These are phyloP conservation scores for Glycyrrhiza uralensis DNA, from an alignment of 306 rosid genomes.

Conservation along the genomic window DNA sequence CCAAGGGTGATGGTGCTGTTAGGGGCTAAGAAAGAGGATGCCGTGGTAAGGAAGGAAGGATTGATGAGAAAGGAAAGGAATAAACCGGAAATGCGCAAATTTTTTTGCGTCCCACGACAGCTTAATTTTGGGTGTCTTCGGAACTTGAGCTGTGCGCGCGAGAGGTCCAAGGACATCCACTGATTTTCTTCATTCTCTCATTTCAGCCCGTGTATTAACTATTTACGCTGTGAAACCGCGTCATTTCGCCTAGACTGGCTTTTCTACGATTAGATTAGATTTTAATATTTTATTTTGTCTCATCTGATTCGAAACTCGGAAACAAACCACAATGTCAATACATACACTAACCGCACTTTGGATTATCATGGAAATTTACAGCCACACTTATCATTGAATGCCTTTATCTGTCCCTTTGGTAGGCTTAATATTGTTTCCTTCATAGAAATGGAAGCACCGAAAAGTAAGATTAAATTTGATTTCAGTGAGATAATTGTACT, in stretches of 20 bases:
- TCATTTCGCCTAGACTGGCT: neutral
- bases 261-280: conserved; percentile 14
- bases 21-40: conserved; percentile 18
- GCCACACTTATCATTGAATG: no score
- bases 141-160: conserved; percentile 37
- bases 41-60: neutral
- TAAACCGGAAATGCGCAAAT: neutral
- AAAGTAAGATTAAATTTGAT: no score
- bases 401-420: no score
- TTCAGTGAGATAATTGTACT: no score
- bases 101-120: neutral
- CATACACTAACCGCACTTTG: no score
- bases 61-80: neutral
- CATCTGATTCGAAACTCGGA: no score
- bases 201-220: neutral
- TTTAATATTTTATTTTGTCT: no score
- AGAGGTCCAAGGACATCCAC: conserved; percentile 65
- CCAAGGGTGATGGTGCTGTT: conserved; percentile 20
- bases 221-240: conserved; percentile 1
- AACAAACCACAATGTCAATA: neutral
- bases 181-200: conserved; percentile 14
- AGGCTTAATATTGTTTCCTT: no score
- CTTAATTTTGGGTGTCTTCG: conserved; percentile 30
- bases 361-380: no score
- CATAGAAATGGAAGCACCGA: no score